A percentile compares a stretch with the other conserved stretches of the same genome.
Evolutionary conservation across 192 early-diverging fungal species (phyloP).

Genomic region (Backusella westeae): DNA sequence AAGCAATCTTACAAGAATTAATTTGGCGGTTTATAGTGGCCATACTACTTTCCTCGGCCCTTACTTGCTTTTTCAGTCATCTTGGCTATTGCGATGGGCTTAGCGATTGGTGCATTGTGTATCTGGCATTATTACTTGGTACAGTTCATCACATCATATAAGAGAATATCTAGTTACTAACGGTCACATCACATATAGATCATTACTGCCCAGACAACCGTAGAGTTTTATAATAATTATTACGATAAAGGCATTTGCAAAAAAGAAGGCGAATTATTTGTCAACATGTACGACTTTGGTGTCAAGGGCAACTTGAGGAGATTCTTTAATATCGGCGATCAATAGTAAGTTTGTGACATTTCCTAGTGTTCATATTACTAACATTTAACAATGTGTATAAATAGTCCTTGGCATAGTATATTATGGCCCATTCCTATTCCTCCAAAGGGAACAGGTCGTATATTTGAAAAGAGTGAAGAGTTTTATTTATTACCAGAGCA

Average conservation of each 20-base stretch:
- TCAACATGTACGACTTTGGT: conserved; percentile 49
- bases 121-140: conserved; percentile 61
- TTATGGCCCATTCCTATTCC: conserved; percentile 50
- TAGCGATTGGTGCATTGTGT: conserved; percentile 51
- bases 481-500: conserved; percentile 28
- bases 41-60: conserved; percentile 51
- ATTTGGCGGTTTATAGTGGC: conserved; percentile 37
- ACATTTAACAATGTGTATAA: background rate
- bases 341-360: conserved; percentile 38
- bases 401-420: conserved; percentile 51
- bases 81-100: conserved; percentile 51
- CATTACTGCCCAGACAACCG: conserved; percentile 56
- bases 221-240: conserved; percentile 61
- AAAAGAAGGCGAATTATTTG: conserved; percentile 46
- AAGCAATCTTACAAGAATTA: background rate
- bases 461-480: conserved; percentile 36
- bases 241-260: conserved; percentile 49
- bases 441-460: conserved; percentile 34
- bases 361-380: background rate
- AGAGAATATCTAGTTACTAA: background rate
- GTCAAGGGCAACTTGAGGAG: conserved; percentile 38
- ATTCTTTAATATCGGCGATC: conserved; percentile 53
- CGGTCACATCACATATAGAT: conserved; percentile 23
- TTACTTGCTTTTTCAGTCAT: conserved; percentile 49
- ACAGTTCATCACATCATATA: background rate